phyloP scores from a whole-genome alignment of 306 rosid species.

The Canavalia ensiformis region DNA sequence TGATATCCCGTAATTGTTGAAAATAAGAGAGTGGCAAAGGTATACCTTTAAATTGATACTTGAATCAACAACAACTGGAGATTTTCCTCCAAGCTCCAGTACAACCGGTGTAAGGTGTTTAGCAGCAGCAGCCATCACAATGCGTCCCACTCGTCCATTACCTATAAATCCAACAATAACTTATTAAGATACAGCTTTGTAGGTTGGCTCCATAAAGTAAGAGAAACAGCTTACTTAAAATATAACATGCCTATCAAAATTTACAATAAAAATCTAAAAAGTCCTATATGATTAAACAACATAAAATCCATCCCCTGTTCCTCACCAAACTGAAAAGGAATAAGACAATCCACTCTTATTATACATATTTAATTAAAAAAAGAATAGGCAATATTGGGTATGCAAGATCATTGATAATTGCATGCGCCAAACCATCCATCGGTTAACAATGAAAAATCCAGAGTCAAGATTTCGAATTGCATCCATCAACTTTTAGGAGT shows the following conservation, averaged over 20 bases:
- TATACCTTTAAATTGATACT: constrained; percentile 71
- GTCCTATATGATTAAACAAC: not conserved
- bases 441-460: not conserved
- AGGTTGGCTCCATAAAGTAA: not conserved
- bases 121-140: constrained; percentile 97
- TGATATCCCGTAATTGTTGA: constrained; percentile 11
- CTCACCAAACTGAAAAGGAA: not conserved
- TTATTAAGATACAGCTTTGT: not conserved
- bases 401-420: not conserved
- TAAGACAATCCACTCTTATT: not conserved
- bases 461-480: not conserved
- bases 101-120: constrained; percentile 98
- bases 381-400: constrained; percentile 15
- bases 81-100: constrained; percentile 98
- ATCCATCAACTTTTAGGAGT: not conserved
- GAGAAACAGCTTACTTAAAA: not conserved
- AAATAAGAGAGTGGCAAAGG: constrained; percentile 12
- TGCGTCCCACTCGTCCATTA: constrained; percentile 80
- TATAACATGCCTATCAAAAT: not conserved
- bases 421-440: constrained; percentile 28
- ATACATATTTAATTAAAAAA: not conserved
- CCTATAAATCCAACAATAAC: constrained; percentile 57
- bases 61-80: constrained; percentile 88
- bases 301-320: constrained; percentile 3
- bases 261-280: not conserved